Evolutionary conservation across 2,329 filamentous ascomycete species (phyloP).

Genomic region (Sporothrix brunneoviolacea): DNA sequence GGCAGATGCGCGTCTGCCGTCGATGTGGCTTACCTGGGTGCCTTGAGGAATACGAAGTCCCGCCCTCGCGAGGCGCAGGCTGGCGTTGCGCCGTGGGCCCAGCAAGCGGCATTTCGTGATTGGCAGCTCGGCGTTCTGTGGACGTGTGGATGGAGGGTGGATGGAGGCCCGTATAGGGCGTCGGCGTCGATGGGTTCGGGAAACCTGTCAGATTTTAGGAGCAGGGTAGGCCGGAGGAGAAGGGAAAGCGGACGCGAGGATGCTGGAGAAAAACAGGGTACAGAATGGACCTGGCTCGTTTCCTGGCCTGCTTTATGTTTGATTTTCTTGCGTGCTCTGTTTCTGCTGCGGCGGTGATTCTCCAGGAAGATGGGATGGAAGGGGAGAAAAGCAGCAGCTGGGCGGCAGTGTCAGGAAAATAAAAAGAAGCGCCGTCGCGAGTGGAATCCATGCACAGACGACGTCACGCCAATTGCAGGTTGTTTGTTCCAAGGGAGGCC

Average conservation of each 20-base stretch:
- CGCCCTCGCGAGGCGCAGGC: conserved; percentile 10
- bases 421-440: neutral
- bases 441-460: neutral
- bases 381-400: neutral
- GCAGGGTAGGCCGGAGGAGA: no score
- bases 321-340: no score
- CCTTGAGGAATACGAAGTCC: conserved; percentile 15
- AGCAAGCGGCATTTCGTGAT: conserved; percentile 7
- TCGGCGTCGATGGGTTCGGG: neutral
- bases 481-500: no score
- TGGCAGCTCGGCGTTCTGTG: neutral
- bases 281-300: no score
- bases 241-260: neutral
- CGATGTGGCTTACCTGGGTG: conserved; percentile 5
- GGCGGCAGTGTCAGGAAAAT: conserved; percentile 8
- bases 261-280: no score
- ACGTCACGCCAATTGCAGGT: neutral
- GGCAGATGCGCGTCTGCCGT: neutral
- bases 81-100: conserved; percentile 10
- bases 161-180: no score
- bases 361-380: neutral
- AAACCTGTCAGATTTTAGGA: neutral
- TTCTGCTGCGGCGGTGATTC: no score
- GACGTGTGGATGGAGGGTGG: no score
- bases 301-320: no score